A percentile compares a stretch with the other conserved stretches of the same genome.
These are phyloP conservation scores for Aspergillus pseudonomiae DNA, from an alignment of 2,329 filamentous ascomycete genomes.

Conservation along the genomic window DNA sequence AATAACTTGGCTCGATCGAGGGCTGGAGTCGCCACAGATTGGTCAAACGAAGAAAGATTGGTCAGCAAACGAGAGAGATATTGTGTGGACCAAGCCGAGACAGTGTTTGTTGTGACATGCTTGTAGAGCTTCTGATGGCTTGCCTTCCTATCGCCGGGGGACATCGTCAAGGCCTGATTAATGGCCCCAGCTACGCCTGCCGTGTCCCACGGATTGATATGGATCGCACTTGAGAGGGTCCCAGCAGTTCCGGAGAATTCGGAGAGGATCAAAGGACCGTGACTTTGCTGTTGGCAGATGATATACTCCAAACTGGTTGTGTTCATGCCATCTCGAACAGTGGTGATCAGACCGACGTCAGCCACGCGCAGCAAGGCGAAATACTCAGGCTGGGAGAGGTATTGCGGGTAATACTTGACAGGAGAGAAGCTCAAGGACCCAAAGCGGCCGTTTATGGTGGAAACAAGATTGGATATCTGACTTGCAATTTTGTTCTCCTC, in stretches of 20 bases:
- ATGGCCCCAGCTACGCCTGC: slow-evolving; percentile 82
- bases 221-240: slow-evolving; percentile 80
- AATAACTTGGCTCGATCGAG: slow-evolving; percentile 76
- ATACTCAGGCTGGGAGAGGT: slow-evolving; percentile 86
- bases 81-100: slow-evolving; percentile 81
- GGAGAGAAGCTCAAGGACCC: slow-evolving; percentile 87
- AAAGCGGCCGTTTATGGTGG: slow-evolving; percentile 87
- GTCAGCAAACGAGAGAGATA: slow-evolving; percentile 78
- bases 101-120: slow-evolving; percentile 82
- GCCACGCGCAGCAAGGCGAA: slow-evolving; percentile 89
- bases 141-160: slow-evolving; percentile 62
- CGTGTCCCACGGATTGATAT: slow-evolving; percentile 96
- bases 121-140: slow-evolving; percentile 78
- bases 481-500: slow-evolving; percentile 82
- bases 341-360: slow-evolving; percentile 92
- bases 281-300: slow-evolving; percentile 82
- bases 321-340: slow-evolving; percentile 96
- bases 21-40: slow-evolving; percentile 75
- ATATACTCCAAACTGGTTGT: slow-evolving; percentile 95
- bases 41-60: slow-evolving; percentile 76
- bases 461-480: slow-evolving; percentile 87
- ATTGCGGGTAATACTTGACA: slow-evolving; percentile 93
- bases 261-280: slow-evolving; percentile 88
- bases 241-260: slow-evolving; percentile 95
- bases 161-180: slow-evolving; percentile 78